Evolutionary conservation across 2,329 filamentous ascomycete genomes (phyloP), one percentile per base, ranked within the genome.

Genomic region (Botrytis fabae): DNA sequence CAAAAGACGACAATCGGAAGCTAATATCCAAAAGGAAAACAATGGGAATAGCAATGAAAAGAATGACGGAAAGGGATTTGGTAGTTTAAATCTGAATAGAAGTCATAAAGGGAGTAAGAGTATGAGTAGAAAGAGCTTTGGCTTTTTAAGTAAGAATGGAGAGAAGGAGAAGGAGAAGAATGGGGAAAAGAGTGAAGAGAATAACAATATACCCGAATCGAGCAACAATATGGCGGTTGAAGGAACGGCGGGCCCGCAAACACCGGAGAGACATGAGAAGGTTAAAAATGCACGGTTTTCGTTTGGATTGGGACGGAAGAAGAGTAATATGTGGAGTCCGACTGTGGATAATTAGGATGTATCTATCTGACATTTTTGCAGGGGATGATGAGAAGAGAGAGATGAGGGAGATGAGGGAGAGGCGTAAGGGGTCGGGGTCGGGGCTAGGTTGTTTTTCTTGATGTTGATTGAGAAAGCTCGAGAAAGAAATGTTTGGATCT

Each of bases 91-190:
- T 18, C 73, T 80, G 32, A 78, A 71, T 78, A 86, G 93, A 62
- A 90, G 92, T 76, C 88, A 90, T 77, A 87, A 91, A 71, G 89
- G 89, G 16, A 93, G 91, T 81, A 95, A 93, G 84, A 94, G 93
- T 75, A 87, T 97, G 84, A 78, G 92, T 66, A 89, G 91, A 75
- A 93, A 92, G 82, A 92, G 92, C 77, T 91, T 93, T 78, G 88
- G 87, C 46, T 92, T 93, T 79, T 83, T 91, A 48, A 46, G 44
- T 46, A 88, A 75, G 86, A 44, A 75, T 73, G 69, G 73, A 74
- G 61, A 69, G 64, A 22, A 65, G 54, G 85, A 72, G 20, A 73
- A 75, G 38, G 68, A 73, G 6, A 59, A 64, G 25, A 69, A 44
- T 51, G 46, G 38, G 28, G 65, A 42, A n/a, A 68, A 60, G 25